A percentile compares a stretch with the other conserved stretches of the same genome.
These are phyloP conservation scores for Helicocarpus griseus DNA, from an alignment of 2,329 filamentous ascomycete genomes.

Conservation along the genomic window DNA sequence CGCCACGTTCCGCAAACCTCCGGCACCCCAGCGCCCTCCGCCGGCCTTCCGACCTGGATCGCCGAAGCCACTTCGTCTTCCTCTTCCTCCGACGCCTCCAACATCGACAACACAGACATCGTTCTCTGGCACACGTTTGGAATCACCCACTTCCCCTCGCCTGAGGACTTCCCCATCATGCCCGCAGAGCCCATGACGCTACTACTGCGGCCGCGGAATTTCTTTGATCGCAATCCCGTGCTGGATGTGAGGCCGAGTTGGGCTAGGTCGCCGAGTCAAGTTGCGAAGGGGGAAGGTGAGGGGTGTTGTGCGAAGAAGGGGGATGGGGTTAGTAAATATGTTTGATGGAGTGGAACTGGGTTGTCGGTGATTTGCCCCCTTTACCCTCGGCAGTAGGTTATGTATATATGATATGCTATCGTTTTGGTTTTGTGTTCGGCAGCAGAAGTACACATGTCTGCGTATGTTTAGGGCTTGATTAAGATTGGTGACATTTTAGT, in stretches of 20 bases:
- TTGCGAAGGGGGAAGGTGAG: constrained; percentile 34
- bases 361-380: no score
- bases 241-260: constrained; percentile 73
- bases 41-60: constrained; percentile 68
- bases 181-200: constrained; percentile 76
- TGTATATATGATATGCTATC: not conserved
- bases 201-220: constrained; percentile 68
- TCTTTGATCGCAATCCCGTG: constrained; percentile 70
- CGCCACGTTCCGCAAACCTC: constrained; percentile 82
- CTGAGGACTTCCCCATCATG: constrained; percentile 91
- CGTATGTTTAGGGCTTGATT: no score
- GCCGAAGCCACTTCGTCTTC: constrained; percentile 49
- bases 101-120: constrained; percentile 72
- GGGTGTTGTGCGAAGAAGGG: constrained; percentile 20
- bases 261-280: constrained; percentile 60
- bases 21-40: constrained; percentile 65
- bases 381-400: no score
- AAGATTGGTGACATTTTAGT: no score
- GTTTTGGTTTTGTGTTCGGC: no score
- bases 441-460: no score
- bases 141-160: constrained; percentile 76
- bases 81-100: constrained; percentile 50
- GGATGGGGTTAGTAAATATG: constrained; percentile 26
- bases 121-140: constrained; percentile 95
- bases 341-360: no score